Base-by-base conservation (phyloP, 306 rosid species). In the Benincasa hispida region DNA sequence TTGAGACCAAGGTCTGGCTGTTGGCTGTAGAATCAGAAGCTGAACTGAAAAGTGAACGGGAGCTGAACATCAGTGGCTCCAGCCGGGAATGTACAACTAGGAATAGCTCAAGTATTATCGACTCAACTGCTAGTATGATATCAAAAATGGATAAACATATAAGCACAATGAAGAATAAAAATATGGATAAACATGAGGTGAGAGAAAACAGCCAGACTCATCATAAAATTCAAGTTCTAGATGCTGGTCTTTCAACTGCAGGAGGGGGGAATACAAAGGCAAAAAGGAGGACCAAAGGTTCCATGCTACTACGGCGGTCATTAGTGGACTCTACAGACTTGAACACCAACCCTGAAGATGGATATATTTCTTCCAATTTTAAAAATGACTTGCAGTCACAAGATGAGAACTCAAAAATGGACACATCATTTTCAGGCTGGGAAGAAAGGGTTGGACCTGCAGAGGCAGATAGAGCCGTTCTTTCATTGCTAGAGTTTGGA, bases 1-100 rank as follows among this genome's bases (percentile, higher is more conserved):
- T 93, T 53, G 98, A 93, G 87, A 93, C 98, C 58, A 93, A 84
- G 85, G 96, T 93, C 58, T 93, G 98, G 98, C 98, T 93, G 80
- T 81, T 93, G 68, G 97, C 98, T 0, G 98, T 93, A 62, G 98
- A 91, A 72, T 88, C 98, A 30, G 98, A 93, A 85, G 89, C 88
- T 83, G 96, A 87, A 79, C 85, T 84, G 79, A 93, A 93, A 88
- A 91, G 80, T 55, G 98, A 90, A 86, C 91, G 96, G 73, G 97
- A 93, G 76, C 80, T 87, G 83, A 88, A 81, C 79, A 81, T 87
- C 32, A 76, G 85, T 78, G 79, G 79, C 87, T 83, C 94, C 79
- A 76, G 66, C 76, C 82, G 87, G 81, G 97, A 88, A 27, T 76
- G 79, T 72, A 80, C 80, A 61, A 41, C 63, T 48, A 93, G 87